Percentiles rank a stretch among this genome's conserved stretches.
phyloP scores from a whole-genome alignment of 1,284 basidiomycete species.

The Rhodotorula sp. region DNA sequence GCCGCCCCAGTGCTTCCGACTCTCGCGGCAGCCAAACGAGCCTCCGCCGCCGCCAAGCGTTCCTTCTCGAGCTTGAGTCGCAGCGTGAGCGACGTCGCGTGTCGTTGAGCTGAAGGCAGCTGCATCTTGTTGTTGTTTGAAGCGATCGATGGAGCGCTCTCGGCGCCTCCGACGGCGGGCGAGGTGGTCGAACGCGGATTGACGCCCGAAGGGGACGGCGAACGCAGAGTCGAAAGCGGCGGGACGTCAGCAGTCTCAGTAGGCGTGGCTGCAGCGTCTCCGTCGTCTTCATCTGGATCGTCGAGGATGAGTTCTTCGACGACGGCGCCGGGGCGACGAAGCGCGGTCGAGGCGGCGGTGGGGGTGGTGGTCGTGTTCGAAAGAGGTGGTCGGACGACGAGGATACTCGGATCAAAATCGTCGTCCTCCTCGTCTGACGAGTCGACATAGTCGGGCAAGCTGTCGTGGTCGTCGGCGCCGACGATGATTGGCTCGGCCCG shows the following conservation, averaged over 20 bases:
- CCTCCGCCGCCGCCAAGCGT: background rate
- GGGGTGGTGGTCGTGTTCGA: no score
- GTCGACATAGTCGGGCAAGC: conserved; percentile 1
- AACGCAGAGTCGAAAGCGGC: background rate
- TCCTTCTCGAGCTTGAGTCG: background rate
- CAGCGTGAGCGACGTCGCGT: background rate
- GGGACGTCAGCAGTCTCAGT: background rate
- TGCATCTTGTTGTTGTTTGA: background rate
- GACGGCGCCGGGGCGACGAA: background rate
- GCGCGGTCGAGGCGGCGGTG: background rate
- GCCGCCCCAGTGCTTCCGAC: background rate
- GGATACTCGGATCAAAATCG: background rate
- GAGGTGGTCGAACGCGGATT: background rate
- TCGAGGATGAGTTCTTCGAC: conserved; percentile 2
- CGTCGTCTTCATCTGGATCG: background rate
- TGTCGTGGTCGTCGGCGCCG: background rate
- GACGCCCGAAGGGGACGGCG: background rate
- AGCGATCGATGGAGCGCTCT: no score
- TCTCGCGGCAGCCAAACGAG: background rate
- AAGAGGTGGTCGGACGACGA: background rate
- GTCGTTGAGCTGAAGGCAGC: background rate
- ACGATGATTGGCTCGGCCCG: background rate
- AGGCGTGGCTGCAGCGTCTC: background rate
- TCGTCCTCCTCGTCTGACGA: background rate
- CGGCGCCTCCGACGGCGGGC: background rate